A percentile compares a stretch with the other conserved stretches of the same genome.
Evolutionary conservation across 2,329 filamentous ascomycete species (phyloP).

Genomic region (Colletotrichum somersetense): DNA sequence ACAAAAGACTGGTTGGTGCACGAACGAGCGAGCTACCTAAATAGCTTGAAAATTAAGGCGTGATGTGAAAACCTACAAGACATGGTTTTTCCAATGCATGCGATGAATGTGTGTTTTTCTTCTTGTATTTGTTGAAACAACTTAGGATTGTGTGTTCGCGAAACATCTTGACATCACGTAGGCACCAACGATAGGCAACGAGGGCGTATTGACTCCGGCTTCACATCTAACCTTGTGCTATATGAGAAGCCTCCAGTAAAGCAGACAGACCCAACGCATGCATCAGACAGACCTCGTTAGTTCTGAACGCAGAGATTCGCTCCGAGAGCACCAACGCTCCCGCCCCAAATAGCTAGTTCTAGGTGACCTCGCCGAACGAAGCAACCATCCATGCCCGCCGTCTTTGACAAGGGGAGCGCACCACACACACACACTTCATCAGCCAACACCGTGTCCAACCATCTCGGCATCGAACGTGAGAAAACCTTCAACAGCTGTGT

Average conservation of each 20-base stretch:
- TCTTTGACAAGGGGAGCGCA: background rate
- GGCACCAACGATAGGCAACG: background rate
- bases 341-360: background rate
- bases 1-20: background rate
- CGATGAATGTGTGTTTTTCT: background rate
- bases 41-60: background rate
- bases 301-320: background rate
- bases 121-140: accelerated
- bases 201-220: background rate
- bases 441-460: background rate
- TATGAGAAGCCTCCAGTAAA: background rate
- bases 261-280: background rate
- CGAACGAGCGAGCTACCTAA: background rate
- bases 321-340: too few relatives aligned
- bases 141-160: accelerated
- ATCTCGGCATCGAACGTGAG: background rate
- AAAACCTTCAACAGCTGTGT: background rate
- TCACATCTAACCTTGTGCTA: too few relatives aligned
- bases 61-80: background rate
- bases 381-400: background rate
- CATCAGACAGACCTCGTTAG: too few relatives aligned
- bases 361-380: background rate
- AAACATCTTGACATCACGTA: background rate
- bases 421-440: background rate
- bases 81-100: background rate